A percentile compares a stretch with the other conserved stretches of the same genome.
phyloP scores from a whole-genome alignment of 495 filamentous ascomycete species.

The Amniculicola lignicola region DNA sequence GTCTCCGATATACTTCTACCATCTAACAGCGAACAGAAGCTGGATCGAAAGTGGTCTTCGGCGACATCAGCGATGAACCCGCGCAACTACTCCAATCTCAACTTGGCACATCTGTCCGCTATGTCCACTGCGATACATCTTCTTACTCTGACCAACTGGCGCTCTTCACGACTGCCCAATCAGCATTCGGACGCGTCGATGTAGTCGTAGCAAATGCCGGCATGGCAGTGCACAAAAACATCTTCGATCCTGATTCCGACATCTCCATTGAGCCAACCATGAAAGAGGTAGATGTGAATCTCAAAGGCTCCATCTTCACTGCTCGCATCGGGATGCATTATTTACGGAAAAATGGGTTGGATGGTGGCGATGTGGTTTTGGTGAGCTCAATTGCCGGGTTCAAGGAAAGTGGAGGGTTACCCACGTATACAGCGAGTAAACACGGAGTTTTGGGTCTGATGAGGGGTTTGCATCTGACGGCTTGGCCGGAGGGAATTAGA shows the following conservation, averaged over 20 bases:
- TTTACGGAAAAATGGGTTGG: slow-evolving; percentile 34
- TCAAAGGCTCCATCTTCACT: slow-evolving; percentile 38
- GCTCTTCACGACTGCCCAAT: slow-evolving; percentile 36
- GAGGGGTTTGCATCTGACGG: slow-evolving; percentile 38
- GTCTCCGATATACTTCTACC: background rate
- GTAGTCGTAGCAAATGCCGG: slow-evolving; percentile 43
- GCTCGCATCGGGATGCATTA: slow-evolving; percentile 40
- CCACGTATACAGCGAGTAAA: slow-evolving; percentile 42
- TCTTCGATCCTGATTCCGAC: slow-evolving; percentile 33
- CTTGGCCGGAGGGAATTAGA: slow-evolving; percentile 37
- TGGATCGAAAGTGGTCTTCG: slow-evolving; percentile 42
- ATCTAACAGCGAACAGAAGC: slow-evolving; percentile 26
- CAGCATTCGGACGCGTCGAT: slow-evolving; percentile 36
- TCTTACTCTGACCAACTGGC: slow-evolving; percentile 39
- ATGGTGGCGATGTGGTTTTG: slow-evolving; percentile 41
- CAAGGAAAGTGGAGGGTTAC: slow-evolving; percentile 42
- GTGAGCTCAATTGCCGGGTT: slow-evolving; percentile 41
- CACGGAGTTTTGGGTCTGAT: slow-evolving; percentile 43
- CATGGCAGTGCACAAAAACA: slow-evolving; percentile 39
- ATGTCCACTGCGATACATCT: slow-evolving; percentile 41
- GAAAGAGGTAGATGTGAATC: slow-evolving; percentile 42
- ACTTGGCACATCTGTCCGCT: slow-evolving; percentile 34
- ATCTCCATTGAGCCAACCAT: slow-evolving; percentile 37
- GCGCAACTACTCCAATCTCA: slow-evolving; percentile 30
- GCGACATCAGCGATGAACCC: slow-evolving; percentile 38